Conservation (phyloP, 306 rosid species). For the Canavalia ensiformis region DNA sequence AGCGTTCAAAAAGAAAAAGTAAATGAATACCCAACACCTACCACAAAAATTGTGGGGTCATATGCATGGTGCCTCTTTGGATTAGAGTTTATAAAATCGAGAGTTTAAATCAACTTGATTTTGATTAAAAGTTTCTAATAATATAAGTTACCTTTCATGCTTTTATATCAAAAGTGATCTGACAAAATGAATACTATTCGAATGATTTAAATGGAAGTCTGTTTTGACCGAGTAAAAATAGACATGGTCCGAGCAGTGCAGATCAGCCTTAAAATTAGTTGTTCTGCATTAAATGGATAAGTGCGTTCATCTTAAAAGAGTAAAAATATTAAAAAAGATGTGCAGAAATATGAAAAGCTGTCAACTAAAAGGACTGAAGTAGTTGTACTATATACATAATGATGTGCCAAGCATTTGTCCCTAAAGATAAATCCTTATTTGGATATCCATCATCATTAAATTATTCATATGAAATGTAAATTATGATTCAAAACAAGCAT, state of each 20-base stretch:
- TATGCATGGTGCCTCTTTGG: background rate
- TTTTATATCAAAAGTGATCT: background rate
- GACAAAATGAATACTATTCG: background rate
- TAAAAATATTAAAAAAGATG: slow-evolving; percentile 1
- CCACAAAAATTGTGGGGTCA: background rate
- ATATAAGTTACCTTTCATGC: background rate
- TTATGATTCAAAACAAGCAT: slow-evolving; percentile 37
- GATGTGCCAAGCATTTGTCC: slow-evolving; percentile 27
- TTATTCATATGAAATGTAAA: slow-evolving; percentile 13
- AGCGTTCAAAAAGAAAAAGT: slow-evolving; percentile 12
- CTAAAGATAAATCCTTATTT: slow-evolving; percentile 9
- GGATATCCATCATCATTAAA: slow-evolving; percentile 17
- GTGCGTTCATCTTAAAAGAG: background rate
- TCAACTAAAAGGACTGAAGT: background rate
- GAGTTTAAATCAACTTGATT: background rate
- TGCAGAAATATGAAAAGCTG: background rate
- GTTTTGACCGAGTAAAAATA: background rate
- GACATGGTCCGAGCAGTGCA: background rate
- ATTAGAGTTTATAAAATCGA: background rate
- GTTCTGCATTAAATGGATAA: background rate
- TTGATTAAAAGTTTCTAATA: background rate
- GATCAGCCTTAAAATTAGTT: background rate
- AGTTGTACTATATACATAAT: background rate
- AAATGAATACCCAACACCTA: background rate
- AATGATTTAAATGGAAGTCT: background rate